Conservation (phyloP, 2,329 filamentous ascomycete genomes). For the Fusarium sp. region DNA sequence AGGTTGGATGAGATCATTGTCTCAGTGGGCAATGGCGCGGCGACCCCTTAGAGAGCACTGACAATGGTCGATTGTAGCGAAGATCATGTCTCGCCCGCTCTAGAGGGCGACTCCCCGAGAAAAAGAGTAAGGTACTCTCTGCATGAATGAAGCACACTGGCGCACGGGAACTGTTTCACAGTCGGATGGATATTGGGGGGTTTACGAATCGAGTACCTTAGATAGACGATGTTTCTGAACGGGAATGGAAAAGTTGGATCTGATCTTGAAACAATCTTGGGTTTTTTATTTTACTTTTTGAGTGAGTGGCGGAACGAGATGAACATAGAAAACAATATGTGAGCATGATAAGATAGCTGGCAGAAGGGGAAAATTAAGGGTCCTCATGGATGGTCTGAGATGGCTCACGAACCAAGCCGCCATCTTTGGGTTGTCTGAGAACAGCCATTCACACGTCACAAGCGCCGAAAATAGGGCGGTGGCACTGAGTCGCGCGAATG, state of each 20-base stretch:
- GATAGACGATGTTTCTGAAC: slow-evolving; percentile 29
- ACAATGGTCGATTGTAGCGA: slow-evolving; percentile 14
- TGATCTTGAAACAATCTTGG: slow-evolving; percentile 26
- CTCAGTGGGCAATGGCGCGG: slow-evolving; percentile 16
- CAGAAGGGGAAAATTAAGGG: slow-evolving; percentile 2
- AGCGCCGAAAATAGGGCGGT: slow-evolving; percentile 13
- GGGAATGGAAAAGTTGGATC: slow-evolving; percentile 34
- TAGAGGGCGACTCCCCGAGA: not conserved
- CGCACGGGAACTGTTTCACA: slow-evolving; percentile 34
- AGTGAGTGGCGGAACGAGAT: slow-evolving; percentile 15
- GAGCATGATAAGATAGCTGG: not conserved
- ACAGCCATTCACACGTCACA: slow-evolving; percentile 15
- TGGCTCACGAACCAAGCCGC: not conserved
- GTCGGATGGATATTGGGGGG: slow-evolving; percentile 9
- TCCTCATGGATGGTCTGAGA: not conserved
- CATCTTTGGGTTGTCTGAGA: slow-evolving; percentile 11
- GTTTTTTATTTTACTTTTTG: not conserved
- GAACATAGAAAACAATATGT: slow-evolving; percentile 20
- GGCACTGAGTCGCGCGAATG: slow-evolving; percentile 3
- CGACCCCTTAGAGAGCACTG: slow-evolving; percentile 7
- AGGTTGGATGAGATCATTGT: slow-evolving; percentile 22
- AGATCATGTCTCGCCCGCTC: slow-evolving; percentile 26
- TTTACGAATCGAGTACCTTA: slow-evolving; percentile 7
- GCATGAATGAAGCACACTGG: slow-evolving; percentile 34
- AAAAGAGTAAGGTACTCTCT: slow-evolving; percentile 5